Base-by-base conservation (phyloP, 1,284 basidiomycete species). In the Ganoderma boninense region DNA sequence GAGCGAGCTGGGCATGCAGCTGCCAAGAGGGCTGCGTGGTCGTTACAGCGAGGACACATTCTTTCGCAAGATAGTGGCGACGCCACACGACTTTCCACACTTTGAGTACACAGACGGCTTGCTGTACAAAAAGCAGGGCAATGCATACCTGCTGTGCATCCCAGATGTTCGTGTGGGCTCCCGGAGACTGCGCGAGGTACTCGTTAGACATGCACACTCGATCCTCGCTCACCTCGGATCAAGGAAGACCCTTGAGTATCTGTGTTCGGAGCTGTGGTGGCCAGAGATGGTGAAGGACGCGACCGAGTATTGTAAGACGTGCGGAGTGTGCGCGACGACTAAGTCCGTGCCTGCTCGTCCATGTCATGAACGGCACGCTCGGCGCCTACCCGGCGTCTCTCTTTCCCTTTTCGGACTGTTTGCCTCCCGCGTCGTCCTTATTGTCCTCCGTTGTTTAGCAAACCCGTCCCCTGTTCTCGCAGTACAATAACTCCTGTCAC, bases 221-320 rank as follows among this genome's bases (percentile, higher is more conserved):
- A 57, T 79, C 8, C 65, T 80, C 4, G 77, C 76, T 2, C 79
- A 80, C 60, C 66, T 80, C 3, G 76, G 79, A 0, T 23, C 66
- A 6, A 44, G 60, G 8, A 80, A 78, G 59, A 80, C 79, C 0
- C 29, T 74, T 2, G 38, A 49, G 23, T 78, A 77, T 59, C 64
- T 80, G 43, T 62, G 70, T 4, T 71, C 76, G 40, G 66, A 79
- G 26, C 74, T 79, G 4, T 80, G 78, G 79, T 80, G 78, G 78
- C 75, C 76, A 59, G 57, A 67, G 5, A 74, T 79, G 66, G 67
- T 69, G 0, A 20, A 42, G 1, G 76, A 80, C 56, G 65, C 76
- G 1, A 38, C 68, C 4, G 65, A 52, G 2, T 80, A 65, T 49
- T 80, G 78, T 54, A 59, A 72, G 4, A 65, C 73, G 0, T 80